Evolutionary conservation across 73 alveolate species (phyloP).

Genomic region (Paramecium biaurelia): DNA sequence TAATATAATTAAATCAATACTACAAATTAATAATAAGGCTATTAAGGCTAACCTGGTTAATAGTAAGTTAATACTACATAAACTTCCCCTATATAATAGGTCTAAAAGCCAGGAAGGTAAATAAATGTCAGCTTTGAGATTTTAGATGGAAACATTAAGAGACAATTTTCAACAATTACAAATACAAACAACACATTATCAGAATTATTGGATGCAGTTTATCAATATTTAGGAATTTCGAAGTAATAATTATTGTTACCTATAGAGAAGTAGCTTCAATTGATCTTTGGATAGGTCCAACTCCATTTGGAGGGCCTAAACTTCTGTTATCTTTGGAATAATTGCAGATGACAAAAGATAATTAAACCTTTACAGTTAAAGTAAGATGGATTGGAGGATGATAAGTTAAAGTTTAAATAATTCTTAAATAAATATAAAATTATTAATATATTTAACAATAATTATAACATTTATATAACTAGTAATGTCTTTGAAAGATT

Average conservation of each 20-base stretch:
- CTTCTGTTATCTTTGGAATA: neutral
- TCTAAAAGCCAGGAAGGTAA: neutral
- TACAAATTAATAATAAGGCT: no score
- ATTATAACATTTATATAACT: neutral
- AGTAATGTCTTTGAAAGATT: slow-evolving; percentile 64
- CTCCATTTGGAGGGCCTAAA: neutral
- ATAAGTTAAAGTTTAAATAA: neutral
- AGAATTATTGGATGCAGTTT: neutral
- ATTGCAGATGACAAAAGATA: neutral
- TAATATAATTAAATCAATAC: neutral
- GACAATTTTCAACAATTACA: neutral
- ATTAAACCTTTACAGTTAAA: neutral
- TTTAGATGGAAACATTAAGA: neutral
- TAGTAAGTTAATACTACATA: neutral
- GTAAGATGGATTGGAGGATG: neutral
- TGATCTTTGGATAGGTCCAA: neutral
- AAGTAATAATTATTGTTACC: neutral
- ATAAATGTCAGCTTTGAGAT: neutral
- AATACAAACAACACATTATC: neutral
- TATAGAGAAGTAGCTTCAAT: neutral
- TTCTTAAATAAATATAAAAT: neutral
- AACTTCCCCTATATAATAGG: neutral
- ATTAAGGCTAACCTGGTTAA: neutral
- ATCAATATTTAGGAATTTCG: neutral
- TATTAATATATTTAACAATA: neutral